phyloP scores from a whole-genome alignment of 345 rosid genomes.

The Sonneratia caseolaris region DNA sequence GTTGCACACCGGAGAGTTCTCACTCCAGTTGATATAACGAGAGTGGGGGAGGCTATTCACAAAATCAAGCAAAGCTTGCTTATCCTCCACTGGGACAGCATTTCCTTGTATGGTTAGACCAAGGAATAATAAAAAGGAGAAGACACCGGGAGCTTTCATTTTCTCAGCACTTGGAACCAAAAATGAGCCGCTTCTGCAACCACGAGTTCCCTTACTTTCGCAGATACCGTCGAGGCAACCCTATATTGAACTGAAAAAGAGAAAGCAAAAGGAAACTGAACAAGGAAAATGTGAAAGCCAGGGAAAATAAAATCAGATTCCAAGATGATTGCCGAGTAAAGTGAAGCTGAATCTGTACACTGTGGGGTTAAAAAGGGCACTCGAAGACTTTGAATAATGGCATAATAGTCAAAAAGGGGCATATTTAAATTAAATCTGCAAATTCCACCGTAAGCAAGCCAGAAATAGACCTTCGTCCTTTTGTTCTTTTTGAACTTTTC shows the following conservation, averaged over 20 bases:
- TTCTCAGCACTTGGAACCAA: slow-evolving; percentile 19
- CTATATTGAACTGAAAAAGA: slow-evolving; percentile 3
- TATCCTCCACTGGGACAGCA: slow-evolving; percentile 54
- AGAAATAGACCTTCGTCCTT: slow-evolving; percentile 14
- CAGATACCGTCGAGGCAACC: slow-evolving; percentile 16
- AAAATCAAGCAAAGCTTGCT: slow-evolving; percentile 65
- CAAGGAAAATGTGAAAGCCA: slow-evolving; percentile 18
- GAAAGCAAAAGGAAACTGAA: slow-evolving; percentile 13
- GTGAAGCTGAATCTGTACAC: slow-evolving; percentile 25
- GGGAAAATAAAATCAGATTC: slow-evolving; percentile 30
- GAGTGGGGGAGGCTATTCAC: slow-evolving; percentile 33
- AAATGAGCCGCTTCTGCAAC: slow-evolving; percentile 47
- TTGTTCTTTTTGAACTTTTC: slow-evolving; percentile 20
- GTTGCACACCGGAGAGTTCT: slow-evolving; percentile 37
- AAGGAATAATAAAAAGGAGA: slow-evolving; percentile 25
- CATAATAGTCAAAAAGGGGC: slow-evolving; percentile 23
- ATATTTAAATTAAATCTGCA: slow-evolving; percentile 2
- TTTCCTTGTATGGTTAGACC: slow-evolving; percentile 23
- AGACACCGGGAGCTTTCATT: slow-evolving; percentile 24
- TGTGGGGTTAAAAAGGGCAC: slow-evolving; percentile 27
- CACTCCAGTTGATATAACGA: slow-evolving; percentile 55
- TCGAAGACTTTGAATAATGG: slow-evolving; percentile 30
- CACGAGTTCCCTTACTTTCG: not conserved
- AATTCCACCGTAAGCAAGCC: not conserved
- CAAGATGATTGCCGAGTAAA: slow-evolving; percentile 44